phyloP scores from a whole-genome alignment of 345 rosid genomes.

The Gynandropsis gynandra region DNA sequence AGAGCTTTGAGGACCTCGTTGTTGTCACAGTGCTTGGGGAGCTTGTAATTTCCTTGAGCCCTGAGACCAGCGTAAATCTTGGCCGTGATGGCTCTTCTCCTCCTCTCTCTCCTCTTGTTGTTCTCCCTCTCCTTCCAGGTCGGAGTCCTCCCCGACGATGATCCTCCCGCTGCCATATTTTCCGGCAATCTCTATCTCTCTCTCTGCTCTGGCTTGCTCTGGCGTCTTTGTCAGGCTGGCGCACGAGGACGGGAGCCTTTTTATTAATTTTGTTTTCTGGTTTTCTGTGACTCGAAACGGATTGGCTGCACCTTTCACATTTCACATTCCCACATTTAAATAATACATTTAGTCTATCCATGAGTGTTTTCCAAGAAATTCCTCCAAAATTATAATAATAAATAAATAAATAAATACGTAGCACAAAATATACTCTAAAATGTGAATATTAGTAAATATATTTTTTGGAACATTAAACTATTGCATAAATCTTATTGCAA shows the following conservation, averaged over 20 bases:
- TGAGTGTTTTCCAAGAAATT: too few species aligned
- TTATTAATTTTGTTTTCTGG: slow-evolving; percentile 1
- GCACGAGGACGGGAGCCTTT: slow-evolving; percentile 23
- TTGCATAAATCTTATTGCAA: too few species aligned
- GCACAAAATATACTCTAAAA: too few species aligned
- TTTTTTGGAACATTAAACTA: too few species aligned
- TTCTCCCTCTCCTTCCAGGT: slow-evolving; percentile 97
- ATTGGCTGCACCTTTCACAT: slow-evolving; percentile 21
- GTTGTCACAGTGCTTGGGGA: slow-evolving; percentile 95
- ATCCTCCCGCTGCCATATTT: slow-evolving; percentile 47
- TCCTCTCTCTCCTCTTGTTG: slow-evolving; percentile 82
- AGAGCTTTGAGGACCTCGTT: slow-evolving; percentile 94
- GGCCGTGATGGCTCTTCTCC: slow-evolving; percentile 90
- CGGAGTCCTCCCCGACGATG: slow-evolving; percentile 61
- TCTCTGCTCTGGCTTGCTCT: slow-evolving; percentile 13
- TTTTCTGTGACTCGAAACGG: slow-evolving; percentile 15
- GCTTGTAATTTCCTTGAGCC: slow-evolving; percentile 78
- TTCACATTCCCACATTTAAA: slow-evolving; percentile 8
- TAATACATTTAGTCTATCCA: not conserved
- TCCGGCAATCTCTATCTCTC: slow-evolving; percentile 32
- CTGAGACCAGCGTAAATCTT: slow-evolving; percentile 84
- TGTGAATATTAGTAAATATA: not conserved
- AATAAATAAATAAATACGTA: too few species aligned
- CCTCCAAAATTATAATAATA: too few species aligned
- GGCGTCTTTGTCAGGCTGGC: slow-evolving; percentile 20